Base-by-base conservation (phyloP, 2,329 filamentous ascomycete genomes). In the Monilinia polystroma region DNA sequence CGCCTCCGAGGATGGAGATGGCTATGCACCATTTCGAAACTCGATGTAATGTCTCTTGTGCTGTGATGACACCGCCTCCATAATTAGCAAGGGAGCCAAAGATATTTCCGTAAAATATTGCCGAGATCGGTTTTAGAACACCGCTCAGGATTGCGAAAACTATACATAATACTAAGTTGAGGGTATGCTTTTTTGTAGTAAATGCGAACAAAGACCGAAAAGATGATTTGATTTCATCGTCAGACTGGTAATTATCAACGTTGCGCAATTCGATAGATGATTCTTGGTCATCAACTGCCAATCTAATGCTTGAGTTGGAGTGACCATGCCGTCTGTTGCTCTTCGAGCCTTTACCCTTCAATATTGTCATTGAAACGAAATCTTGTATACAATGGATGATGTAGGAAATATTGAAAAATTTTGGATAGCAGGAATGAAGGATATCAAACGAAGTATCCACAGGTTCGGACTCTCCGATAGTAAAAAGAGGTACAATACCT, bases 81-180 rank as follows among this genome's bases (percentile, higher is more conserved):
- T 87, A 92, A 8, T 82, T 78, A 0, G 90, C 84, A 67, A 96
- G 88, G 5, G 86, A 79, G 41, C 90, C 83, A 74, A 96, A 96
- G 10, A 96, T 82, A 60, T 84, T 83, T 16, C 93, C 93, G 1
- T 93, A 84, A 1, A 96, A 77, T 38, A 93, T 80, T 4, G 92
- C 85, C 35, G 91, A 82, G 1, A 83, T 79, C 0, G 91, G 90
- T 64, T 87, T 85, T 16, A 88, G 79, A 0, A 84, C 82, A 1
- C 90, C 90, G 11, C 86, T 83, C 2, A 85, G 72, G 4, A 86
- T 75, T 0, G 90, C 85, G 1, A 85, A 79, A 4, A 83, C 14
- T 0, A 90, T 60, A 0, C 87, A 90, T 2, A 81, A 73, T 14
- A 80, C 57, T 0, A 94, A 76, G 4, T 85, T 75, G 0, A 80